phyloP scores from a whole-genome alignment of 768 basidiomycete genomes.

The Lactarius psammicola region DNA sequence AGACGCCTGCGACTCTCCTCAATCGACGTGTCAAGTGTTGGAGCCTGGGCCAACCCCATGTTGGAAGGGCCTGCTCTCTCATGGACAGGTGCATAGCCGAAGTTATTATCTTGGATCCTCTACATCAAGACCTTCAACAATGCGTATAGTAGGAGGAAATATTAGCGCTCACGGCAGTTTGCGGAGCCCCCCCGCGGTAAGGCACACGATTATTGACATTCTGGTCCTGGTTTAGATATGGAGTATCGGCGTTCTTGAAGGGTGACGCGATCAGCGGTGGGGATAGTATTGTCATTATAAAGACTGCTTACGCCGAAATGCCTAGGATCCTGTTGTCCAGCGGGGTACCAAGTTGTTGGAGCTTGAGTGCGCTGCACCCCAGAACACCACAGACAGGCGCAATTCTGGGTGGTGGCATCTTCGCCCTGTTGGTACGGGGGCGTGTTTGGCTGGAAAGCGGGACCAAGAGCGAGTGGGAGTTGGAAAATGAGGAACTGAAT shows the following conservation, averaged over 20 bases:
- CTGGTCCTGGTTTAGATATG: neutral
- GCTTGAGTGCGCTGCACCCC: neutral
- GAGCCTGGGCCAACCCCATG: neutral
- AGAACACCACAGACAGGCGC: neutral
- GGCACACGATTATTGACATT: neutral
- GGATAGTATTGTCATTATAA: neutral
- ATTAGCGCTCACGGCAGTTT: neutral
- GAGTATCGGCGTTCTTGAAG: neutral
- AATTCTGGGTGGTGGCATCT: neutral
- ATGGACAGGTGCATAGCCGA: neutral
- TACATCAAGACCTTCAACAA: neutral
- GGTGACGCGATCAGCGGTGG: neutral
- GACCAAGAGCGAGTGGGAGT: neutral
- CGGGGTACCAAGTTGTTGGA: neutral
- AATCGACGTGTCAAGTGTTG: neutral
- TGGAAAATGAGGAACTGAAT: neutral
- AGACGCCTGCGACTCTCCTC: neutral
- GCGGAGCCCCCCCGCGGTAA: neutral
- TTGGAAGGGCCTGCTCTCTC: neutral
- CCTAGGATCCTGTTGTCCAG: neutral
- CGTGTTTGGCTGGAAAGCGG: neutral
- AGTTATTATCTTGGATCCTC: neutral
- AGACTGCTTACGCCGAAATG: neutral
- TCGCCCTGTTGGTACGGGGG: neutral
- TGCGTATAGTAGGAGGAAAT: neutral